phyloP scores from a whole-genome alignment of 2,329 filamentous ascomycete species.

The Cladosporium sp. region DNA sequence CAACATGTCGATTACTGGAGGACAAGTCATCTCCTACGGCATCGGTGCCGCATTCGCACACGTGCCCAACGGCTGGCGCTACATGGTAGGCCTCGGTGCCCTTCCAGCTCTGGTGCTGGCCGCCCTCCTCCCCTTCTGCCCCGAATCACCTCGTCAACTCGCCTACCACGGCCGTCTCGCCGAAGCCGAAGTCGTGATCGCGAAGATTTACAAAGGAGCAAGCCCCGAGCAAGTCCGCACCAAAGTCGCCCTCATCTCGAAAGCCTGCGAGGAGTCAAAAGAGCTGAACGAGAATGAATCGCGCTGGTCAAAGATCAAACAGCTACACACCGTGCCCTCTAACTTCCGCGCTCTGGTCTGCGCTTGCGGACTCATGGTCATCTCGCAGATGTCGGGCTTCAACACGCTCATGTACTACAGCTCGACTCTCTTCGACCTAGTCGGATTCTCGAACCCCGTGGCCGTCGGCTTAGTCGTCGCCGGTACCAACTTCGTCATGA shows the following conservation, averaged over 20 bases:
- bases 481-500: conserved; percentile 78
- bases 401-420: conserved; percentile 77
- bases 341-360: conserved; percentile 54
- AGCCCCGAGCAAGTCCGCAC: conserved; percentile 25
- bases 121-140: conserved; percentile 38
- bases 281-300: conserved; percentile 31
- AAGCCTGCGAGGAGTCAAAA: conserved; percentile 38
- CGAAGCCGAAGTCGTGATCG: conserved; percentile 37
- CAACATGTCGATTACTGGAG: conserved; percentile 33
- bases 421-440: conserved; percentile 23
- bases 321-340: conserved; percentile 55
- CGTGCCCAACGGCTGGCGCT: conserved; percentile 35
- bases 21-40: conserved; percentile 38
- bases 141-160: conserved; percentile 42
- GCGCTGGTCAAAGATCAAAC: conserved; percentile 33
- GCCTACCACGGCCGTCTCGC: conserved; percentile 40
- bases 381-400: conserved; percentile 44
- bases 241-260: conserved; percentile 28
- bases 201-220: conserved; percentile 38
- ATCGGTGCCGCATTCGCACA: conserved; percentile 39
- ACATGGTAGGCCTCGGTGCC: conserved; percentile 40
- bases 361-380: conserved; percentile 72
- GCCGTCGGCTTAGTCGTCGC: conserved; percentile 52
- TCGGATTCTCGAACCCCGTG: conserved; percentile 36
- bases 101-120: conserved; percentile 39